phyloP scores from a whole-genome alignment of 2,329 filamentous ascomycete genomes.

The Pestalotiopsis sp. region DNA sequence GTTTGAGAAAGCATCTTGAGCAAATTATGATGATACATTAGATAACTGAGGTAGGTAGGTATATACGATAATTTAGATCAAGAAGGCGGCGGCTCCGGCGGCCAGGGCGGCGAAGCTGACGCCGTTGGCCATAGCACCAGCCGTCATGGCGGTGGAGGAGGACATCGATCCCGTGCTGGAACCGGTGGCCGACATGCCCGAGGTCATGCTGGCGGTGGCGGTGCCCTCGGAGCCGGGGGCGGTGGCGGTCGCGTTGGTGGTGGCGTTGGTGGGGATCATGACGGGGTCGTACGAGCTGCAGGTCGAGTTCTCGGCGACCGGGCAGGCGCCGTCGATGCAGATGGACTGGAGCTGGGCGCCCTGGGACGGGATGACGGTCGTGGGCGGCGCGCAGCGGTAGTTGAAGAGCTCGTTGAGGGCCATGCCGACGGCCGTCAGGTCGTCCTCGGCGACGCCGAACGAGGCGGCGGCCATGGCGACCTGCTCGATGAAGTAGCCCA shows the following conservation, averaged over 20 bases:
- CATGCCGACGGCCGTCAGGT: constrained; percentile 49
- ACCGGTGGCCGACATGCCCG: constrained; percentile 4
- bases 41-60: not conserved
- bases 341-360: constrained; percentile 54
- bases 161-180: constrained; percentile 16
- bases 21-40: no score
- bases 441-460: constrained; percentile 58
- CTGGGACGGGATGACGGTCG: constrained; percentile 45
- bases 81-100: constrained; percentile 29
- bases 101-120: constrained; percentile 27
- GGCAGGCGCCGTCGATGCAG: constrained; percentile 55
- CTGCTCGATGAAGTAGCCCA: constrained; percentile 62
- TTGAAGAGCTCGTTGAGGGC: constrained; percentile 54
- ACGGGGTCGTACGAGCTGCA: constrained; percentile 46
- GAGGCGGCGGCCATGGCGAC: constrained; percentile 57
- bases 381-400: constrained; percentile 49
- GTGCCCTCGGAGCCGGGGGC: constrained; percentile 10
- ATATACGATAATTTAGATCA: constrained; percentile 20
- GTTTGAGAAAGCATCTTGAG: no score
- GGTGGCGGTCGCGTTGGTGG: constrained; percentile 19
- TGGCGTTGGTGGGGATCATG: constrained; percentile 20
- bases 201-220: not conserved
- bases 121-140: constrained; percentile 26
- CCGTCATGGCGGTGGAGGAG: constrained; percentile 17
- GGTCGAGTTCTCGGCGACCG: constrained; percentile 42